Evolutionary conservation across 306 rosid genomes (phyloP), one percentile per base, ranked within the genome.

Genomic region (Fragaria nilgerrensis): DNA sequence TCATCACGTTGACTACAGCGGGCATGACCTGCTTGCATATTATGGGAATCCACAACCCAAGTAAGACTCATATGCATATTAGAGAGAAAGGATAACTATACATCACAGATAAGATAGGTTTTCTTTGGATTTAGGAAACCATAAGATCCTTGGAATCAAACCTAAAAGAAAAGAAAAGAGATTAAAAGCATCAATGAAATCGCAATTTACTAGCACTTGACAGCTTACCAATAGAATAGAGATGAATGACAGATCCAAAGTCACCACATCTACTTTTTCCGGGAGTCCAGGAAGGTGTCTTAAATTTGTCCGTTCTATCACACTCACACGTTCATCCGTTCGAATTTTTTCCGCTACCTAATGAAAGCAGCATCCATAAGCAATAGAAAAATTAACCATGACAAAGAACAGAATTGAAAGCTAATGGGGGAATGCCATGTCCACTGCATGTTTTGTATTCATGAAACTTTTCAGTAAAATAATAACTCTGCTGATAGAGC

Each of bases 171-270:
- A 73, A 39, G 23, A n/a, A 39, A 73, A 53, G 59, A 70, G 55
- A 16, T 22, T 48, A 37, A 77, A 67, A 63, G 61, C 32, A 71
- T 48, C 37, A 77, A 67, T 56, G 55, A 29, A 71, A 45, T 12
- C 20, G 11, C 34, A 52, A 9, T 9, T 68, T 44, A 81, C 59
- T 25, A 78, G 10, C 34, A 27, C 59, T 76, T 73, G 63, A 85
- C 79, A 68, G 37, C 93, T 79, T 92, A 95, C 97, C 97, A 84
- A 59, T 75, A 92, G 93, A 86, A 95, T 89, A 68, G 98, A 95
- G 81, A 95, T 95, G 89, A 95, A 95, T 29, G 98, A 92, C 43
- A 95, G 97, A 84, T 92, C 97, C 77, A 95, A 75, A 82, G 98
- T 92, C 83, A 90, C 97, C 81, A 95, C 84, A 86, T 95, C 96